These are phyloP conservation scores for Phytophthora macrochlamydospora DNA, from an alignment of 352 stramenopile genomes.

Conservation along the genomic window DNA sequence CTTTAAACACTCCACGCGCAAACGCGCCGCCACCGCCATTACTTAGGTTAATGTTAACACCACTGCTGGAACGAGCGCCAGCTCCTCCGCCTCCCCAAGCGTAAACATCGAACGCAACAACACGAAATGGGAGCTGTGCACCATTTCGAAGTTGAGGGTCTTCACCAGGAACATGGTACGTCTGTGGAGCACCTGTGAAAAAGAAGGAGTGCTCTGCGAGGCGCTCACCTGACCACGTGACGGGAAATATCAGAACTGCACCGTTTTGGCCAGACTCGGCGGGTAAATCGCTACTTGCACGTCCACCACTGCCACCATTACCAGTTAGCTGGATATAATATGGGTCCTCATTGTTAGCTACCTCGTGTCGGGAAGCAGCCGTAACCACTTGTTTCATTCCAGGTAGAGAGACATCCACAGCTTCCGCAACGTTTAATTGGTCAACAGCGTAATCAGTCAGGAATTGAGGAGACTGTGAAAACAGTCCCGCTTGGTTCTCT, in stretches of 20 bases:
- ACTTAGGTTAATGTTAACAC: constrained; percentile 23
- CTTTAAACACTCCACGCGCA: constrained; percentile 53
- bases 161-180: constrained; percentile 33
- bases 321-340: constrained; percentile 71
- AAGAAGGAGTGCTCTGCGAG: constrained; percentile 47
- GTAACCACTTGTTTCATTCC: constrained; percentile 22
- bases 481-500: constrained; percentile 25
- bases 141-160: constrained; percentile 10
- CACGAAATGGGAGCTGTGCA: constrained; percentile 23
- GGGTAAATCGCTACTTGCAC: constrained; percentile 6
- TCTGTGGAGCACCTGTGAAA: constrained; percentile 39
- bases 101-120: constrained; percentile 74
- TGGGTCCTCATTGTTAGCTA: constrained; percentile 53
- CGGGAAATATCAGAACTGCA: constrained; percentile 62
- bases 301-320: constrained; percentile 42
- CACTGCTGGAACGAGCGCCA: constrained; percentile 33
- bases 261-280: constrained; percentile 51
- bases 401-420: not conserved
- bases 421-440: not conserved
- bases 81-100: constrained; percentile 80
- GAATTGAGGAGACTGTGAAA: constrained; percentile 35
- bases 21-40: constrained; percentile 81
- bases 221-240: constrained; percentile 48
- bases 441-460: constrained; percentile 37
- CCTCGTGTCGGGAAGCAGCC: constrained; percentile 30